Conservation (phyloP, 2,329 filamentous ascomycete genomes). For the Diaporthe aspalathi region DNA sequence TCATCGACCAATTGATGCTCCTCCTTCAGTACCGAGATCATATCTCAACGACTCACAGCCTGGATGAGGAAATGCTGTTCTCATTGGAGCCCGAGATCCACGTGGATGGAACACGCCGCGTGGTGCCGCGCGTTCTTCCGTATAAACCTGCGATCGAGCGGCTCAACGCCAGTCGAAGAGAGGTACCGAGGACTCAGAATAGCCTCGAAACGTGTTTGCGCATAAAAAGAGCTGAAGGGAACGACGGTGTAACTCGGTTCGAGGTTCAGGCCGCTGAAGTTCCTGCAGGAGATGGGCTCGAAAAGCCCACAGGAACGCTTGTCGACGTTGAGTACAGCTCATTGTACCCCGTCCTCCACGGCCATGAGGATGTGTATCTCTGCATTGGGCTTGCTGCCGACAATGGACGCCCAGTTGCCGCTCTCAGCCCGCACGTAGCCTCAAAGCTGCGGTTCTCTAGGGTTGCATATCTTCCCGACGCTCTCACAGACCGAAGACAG, state of each 20-base stretch:
- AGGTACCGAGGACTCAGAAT: constrained; percentile 49
- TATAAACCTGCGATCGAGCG: constrained; percentile 53
- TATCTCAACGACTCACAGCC: background rate
- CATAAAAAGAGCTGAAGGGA: constrained; percentile 35
- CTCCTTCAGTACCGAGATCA: constrained; percentile 1
- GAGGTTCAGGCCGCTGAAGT: constrained; percentile 35
- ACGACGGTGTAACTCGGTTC: constrained; percentile 42
- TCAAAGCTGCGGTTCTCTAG: background rate
- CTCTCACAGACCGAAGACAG: background rate
- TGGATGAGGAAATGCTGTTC: constrained; percentile 35
- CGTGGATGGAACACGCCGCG: constrained; percentile 47
- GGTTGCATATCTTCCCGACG: background rate
- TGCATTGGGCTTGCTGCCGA: constrained; percentile 48
- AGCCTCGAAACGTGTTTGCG: constrained; percentile 49
- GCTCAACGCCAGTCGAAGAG: constrained; percentile 52
- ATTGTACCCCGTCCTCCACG: constrained; percentile 45
- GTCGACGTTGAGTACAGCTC: constrained; percentile 54
- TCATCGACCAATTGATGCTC: background rate
- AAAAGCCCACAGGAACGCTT: background rate
- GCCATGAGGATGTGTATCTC: constrained; percentile 43
- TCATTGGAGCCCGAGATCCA: constrained; percentile 54
- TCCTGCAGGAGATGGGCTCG: rapidly evolving
- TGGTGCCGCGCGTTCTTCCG: constrained; percentile 54
- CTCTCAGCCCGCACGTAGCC: background rate
- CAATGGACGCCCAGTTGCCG: constrained; percentile 38